A percentile compares a stretch with the other conserved stretches of the same genome.
Evolutionary conservation across 768 basidiomycete species (phyloP).

Genomic region (Pleurotus djamor): DNA sequence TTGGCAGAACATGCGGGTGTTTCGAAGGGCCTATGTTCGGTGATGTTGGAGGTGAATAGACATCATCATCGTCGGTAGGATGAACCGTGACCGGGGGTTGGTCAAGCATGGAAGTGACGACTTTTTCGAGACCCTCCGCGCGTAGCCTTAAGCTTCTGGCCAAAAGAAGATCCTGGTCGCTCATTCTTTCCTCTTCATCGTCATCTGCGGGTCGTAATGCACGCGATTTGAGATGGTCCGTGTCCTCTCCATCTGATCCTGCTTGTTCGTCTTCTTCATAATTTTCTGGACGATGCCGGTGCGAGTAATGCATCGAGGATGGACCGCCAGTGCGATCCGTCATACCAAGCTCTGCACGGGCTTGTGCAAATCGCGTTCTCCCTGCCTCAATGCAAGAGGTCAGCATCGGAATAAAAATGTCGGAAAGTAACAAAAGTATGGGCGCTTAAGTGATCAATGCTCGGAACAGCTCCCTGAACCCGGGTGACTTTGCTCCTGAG

Average conservation of each 20-base stretch:
- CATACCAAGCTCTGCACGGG: constrained; percentile 84
- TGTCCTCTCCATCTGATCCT: constrained; percentile 63
- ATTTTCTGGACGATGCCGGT: constrained; percentile 70
- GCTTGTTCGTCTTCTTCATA: constrained; percentile 75
- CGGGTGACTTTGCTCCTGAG: too few species aligned
- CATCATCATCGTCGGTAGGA: constrained; percentile 53
- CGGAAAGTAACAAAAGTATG: not conserved
- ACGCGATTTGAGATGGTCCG: constrained; percentile 47
- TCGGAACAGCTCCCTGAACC: too few species aligned
- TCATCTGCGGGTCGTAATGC: constrained; percentile 37
- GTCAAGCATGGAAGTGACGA: constrained; percentile 76
- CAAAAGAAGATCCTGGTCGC: constrained; percentile 57
- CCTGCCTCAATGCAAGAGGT: constrained; percentile 25
- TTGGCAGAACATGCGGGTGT: constrained; percentile 68
- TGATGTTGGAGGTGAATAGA: constrained; percentile 48
- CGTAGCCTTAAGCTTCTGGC: constrained; percentile 67
- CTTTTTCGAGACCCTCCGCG: constrained; percentile 82
- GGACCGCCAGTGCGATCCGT: constrained; percentile 76
- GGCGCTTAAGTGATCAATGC: too few species aligned
- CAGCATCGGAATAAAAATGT: not conserved
- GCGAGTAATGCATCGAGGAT: constrained; percentile 54
- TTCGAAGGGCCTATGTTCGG: constrained; percentile 37
- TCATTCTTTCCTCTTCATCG: constrained; percentile 57
- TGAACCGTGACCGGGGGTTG: constrained; percentile 65
- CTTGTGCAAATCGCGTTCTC: constrained; percentile 79